Evolutionary conservation across 495 filamentous ascomycete species (phyloP).

Genomic region (Neurospora tetraspora): DNA sequence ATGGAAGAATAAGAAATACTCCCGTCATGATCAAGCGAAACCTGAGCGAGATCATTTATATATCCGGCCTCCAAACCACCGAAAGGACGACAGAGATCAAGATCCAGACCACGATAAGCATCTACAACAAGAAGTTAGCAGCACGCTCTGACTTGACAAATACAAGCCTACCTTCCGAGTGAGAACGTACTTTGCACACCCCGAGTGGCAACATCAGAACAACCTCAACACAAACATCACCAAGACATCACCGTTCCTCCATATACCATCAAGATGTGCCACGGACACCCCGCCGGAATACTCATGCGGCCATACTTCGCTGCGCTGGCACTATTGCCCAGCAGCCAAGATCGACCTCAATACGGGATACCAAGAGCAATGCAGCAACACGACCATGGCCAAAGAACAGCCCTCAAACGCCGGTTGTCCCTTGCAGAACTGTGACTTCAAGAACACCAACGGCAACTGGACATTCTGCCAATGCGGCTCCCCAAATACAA

Average conservation of each 20-base stretch:
- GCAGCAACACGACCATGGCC: too few species aligned
- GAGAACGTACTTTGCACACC: background rate
- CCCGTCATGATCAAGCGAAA: background rate
- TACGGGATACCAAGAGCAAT: too few species aligned
- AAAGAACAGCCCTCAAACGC: too few species aligned
- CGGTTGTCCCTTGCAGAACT: too few species aligned
- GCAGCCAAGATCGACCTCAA: too few species aligned
- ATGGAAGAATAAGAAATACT: background rate
- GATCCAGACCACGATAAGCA: background rate
- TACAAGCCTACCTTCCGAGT: background rate
- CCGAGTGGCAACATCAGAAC: background rate
- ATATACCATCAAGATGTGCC: slow-evolving; percentile 24
- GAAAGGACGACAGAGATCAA: background rate
- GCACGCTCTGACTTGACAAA: background rate
- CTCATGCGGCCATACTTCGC: slow-evolving; percentile 31
- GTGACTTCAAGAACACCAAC: too few species aligned
- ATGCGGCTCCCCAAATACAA: too few species aligned
- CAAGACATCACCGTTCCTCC: slow-evolving; percentile 1
- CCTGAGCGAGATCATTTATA: background rate
- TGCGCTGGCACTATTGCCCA: too few species aligned
- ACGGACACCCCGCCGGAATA: slow-evolving; percentile 33
- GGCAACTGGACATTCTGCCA: too few species aligned
- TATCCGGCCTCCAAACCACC: background rate
- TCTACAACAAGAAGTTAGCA: background rate
- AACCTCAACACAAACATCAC: background rate